Base-by-base conservation (phyloP, 2,329 filamentous ascomycete species). In the Lachnellula arida region DNA sequence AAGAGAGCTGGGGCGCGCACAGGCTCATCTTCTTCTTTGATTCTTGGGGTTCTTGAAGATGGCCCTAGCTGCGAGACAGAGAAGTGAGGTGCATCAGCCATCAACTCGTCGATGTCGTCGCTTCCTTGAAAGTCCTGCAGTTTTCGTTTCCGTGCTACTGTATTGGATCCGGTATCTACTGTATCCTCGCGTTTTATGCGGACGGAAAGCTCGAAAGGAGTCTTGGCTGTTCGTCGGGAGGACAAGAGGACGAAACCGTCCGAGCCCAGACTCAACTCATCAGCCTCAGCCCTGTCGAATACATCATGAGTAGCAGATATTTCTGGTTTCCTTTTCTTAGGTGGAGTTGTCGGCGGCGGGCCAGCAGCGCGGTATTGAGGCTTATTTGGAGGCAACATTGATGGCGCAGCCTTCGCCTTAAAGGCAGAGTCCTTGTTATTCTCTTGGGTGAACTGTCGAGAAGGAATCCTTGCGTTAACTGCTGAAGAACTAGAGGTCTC, bases 241-340 rank as follows among this genome's bases (percentile, higher is more conserved):
- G 59, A 62, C 5, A 65, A 42, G 6, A 65, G 44, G 14, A 65
- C 37, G 51, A 64, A 59, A 5, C 63, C 65, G n/a, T 65, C 61
- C 12, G 53, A 48, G 3, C 42, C 57, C 19, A 67, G 52, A 51
- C 64, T 67, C 9, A 69, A 56, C 49, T 68, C 67, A 42, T 69
- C 67, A n/a, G 63, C 32, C 15, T 65, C 66, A 19, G 65, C 62
- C 7, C 51, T 52, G 23, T 53, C 49, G 4, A 55, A 25, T 3
- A 48, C 15, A n/a, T 46, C 25, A 7, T 12, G 46, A 39, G 48
- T 15, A 23, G 28, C 46, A 2, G 51, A 50, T 47, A 53, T 49
- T 35, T 46, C 42, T 43, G 56, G 17, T 46, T 32, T 52, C 32
- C 32, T 14, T 49, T 42, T 46, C 8, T 40, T 46, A 8, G 15